Evolutionary conservation across 345 rosid species (phyloP), one percentile per base, ranked within the genome.

Genomic region (Pelargonium nanum): DNA sequence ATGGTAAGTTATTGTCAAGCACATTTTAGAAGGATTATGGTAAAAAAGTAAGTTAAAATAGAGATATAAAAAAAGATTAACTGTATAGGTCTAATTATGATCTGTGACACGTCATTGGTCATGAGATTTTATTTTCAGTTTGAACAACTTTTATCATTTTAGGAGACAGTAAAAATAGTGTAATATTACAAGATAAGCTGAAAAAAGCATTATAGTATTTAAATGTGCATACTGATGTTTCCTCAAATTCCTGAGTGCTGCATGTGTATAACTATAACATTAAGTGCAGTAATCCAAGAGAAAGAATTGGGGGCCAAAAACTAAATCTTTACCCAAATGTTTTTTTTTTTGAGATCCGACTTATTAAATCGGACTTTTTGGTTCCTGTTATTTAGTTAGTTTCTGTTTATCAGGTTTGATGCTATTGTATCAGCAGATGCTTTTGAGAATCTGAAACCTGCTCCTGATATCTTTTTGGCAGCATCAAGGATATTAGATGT

Each of bases 351-450:
- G 4, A 21, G 22, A 53, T 13, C 53, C 19, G 1, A 12, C 22
- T 22, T 17, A 7, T 16, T 34, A 9, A 19, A 54, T 50, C 26
- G 19, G 17, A 28, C 50, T 28, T 13, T 61, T 60, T 58, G 58
- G 45, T 70, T 56, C 67, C 60, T 52, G 68, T 58, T 53, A 15
- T 53, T 56, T 60, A 64, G 28, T 53, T 60, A 5, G 22, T 51
- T 44, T 67, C 59, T 56, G 65, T 53, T 63, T 63, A 57, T 67
- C 84, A 91, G 96, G 96, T 93, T 93, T 24, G 89, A 93, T 78
- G 96, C 97, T 58, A 83, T 93, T 67, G 97, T 93, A 69, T 89
- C 99, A 70, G 96, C 99, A 59, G 97, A 93, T 72, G 91, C 91
- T 59, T 93, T 93, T 81, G 97, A 93, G 78, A 89, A 89, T 77